Base-by-base conservation (phyloP, 1,284 basidiomycete species). In the Sanghuangporus baumii region DNA sequence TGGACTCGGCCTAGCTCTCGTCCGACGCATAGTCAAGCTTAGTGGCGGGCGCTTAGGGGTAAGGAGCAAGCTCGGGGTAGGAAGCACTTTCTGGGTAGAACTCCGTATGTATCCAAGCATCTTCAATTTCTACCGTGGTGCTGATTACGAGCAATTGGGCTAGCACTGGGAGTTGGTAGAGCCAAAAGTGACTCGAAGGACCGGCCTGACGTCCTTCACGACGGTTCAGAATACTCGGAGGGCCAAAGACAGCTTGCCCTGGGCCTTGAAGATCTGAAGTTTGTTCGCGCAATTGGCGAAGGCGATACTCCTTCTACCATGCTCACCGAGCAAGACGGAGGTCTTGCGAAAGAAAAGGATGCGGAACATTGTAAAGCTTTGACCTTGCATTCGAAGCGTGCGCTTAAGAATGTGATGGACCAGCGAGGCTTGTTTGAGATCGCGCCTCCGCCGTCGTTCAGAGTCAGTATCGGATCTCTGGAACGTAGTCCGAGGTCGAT, bases 11-110 rank as follows among this genome's bases (percentile, higher is more conserved):
- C 71, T 84, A 20, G 81, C 81, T 5, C 73, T 84, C 46, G 79
- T 82, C 4, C 73, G 78, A 14, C 79, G 81, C 65, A 82, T 83
- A 65, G 78, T 83, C 52, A 77, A 75, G 66, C 72, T 82, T 14
- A 75, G 74, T 48, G 74, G 77, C n/a, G 82, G 81, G 12, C 72
- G 80, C 38, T 69, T 82, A 26, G 80, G 81, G 14, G 73, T 74
- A 9, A 69, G 66, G 36, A 72, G 71, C 18, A 68, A 69, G 54
- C 63, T 69, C 34, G 74, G 75, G 6, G 60, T 72, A 60, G 76
- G 75, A 7, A 73, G 72, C 6, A 76, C 72, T 18, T 78, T 80
- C 66, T 79, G 77, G 77, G 73, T 83, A 62, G 81, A 83, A 69
- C 68, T 82, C 31, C 64, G 64, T 65, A 54, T 36, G 64, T 55